Base-by-base conservation (phyloP, 2,329 filamentous ascomycete species). In the Cladorrhinum sp. region DNA sequence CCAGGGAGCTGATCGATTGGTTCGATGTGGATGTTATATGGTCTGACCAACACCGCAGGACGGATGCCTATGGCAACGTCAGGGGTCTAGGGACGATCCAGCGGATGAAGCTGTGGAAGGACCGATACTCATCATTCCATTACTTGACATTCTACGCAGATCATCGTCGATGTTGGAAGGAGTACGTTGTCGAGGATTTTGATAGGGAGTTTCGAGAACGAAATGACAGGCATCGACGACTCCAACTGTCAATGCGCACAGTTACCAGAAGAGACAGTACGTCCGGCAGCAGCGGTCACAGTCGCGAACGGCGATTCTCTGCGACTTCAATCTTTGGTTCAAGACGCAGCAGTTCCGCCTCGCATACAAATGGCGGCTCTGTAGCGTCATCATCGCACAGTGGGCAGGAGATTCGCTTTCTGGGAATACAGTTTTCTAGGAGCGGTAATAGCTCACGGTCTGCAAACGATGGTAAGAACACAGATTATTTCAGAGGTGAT, bases 11-110 rank as follows among this genome's bases (percentile, higher is more conserved):
- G 22, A 66, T 83, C 29, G 79, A 78, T 65, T 82, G 79, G 68
- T 82, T 78, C 59, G 80, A 83, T 60, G 75, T 81, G 29, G 79
- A 83, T 62, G 79, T 82, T 9, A 73, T 80, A 36, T 83, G 80
- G 79, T 80, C 79, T 22, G 80, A 82, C 62, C 69, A 74, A 3
- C 78, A 82, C 62, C 73, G 77, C 51, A 75, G 80, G 41, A 81
- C 78, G 2, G 79, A 82, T 68, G 70, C 68, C 16, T 81, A 81
- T 62, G 80, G 80, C 50, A 81, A 77, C 29, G 75, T 82, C 12
- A 76, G 77, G 59, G 80, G 80, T 20, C 74, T 83, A 57, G 80
- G 78, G 1, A 78, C 79, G 1, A 80, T 82, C 48, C 80, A 82
- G 68, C 72, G 80, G 55, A 74, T 82, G 63, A 82, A 82, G 70